Conservation (phyloP, 2,329 filamentous ascomycete species). For the Aspergillus neoniger region DNA sequence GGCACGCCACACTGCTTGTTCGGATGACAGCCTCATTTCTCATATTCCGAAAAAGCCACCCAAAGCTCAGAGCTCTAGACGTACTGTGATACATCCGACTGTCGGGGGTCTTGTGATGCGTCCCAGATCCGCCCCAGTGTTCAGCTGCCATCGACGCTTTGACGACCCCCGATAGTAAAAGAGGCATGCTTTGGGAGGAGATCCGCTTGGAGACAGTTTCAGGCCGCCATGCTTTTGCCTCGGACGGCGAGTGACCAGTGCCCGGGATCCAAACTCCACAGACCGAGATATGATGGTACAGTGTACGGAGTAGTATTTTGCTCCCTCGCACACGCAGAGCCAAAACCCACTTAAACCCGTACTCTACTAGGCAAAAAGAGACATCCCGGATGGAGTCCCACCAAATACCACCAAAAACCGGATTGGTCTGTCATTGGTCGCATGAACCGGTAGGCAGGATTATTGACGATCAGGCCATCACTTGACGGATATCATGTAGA, state of each 20-base stretch:
- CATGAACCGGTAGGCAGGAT: neutral
- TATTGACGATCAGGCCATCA: constrained; percentile 2
- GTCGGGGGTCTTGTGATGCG: constrained; percentile 4
- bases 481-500: constrained; percentile 1
- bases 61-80: constrained; percentile 2
- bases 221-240: neutral
- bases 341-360: neutral
- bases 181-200: neutral
- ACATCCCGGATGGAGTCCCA: neutral
- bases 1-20: neutral
- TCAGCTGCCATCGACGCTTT: constrained; percentile 5
- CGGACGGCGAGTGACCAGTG: constrained; percentile 1
- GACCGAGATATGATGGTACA: neutral
- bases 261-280: neutral
- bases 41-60: neutral
- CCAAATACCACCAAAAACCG: neutral
- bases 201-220: neutral
- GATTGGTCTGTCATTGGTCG: neutral
- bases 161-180: neutral
- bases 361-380: neutral
- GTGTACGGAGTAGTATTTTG: neutral
- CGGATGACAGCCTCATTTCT: neutral
- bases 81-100: constrained; percentile 1
- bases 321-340: neutral
- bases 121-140: constrained; percentile 6